Evolutionary conservation across 352 stramenopile species (phyloP), one percentile per base, ranked within the genome.

Genomic region (Phytopythium helicoides): DNA sequence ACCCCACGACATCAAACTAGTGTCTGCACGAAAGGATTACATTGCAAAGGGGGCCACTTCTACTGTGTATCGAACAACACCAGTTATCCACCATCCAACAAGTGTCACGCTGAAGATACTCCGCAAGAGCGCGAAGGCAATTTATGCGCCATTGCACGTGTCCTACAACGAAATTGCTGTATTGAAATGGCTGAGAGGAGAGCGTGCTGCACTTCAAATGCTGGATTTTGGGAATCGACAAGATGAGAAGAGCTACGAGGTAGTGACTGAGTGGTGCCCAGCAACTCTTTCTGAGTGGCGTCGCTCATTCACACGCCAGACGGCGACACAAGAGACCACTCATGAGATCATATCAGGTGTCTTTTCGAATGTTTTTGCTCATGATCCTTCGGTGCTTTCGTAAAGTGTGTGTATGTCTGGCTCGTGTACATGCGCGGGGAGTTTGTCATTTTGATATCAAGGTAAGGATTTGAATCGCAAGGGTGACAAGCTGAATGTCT

Each of bases 361-460:
- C 78, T 3, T 81, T 87, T 49, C 69, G 73, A 12, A 68, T 69
- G 12, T 59, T 64, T 8, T 33, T 84, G 18, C 21, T 81, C 11
- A 57, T 81, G 47, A 67, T 79, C 16, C 50, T 89, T 3, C 60
- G 61, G 6, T 71, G 65, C 2, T 86, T 85, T 40, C 48, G 71
- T 23, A 56, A 76, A 18, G 62, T 66, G 0, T 81, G 61, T 12
- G 50, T 54, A 3, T 68, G 66, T 7, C 34, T 87, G 3, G 31
- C 14, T 22, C 62, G 62, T 9, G 71, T 89, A 28, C 78, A 89
- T 52, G 38, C 53, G 23, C 59, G 68, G 18, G 55, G 57, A 0
- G 52, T 89, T 7, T 78, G 73, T 6, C 78, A 89, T 47, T 87
- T 91, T 23, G 81, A 89, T 47, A 70, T 92, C 28, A 92, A 92